phyloP scores from a whole-genome alignment of 768 basidiomycete species.

The Lactifluus pinguis region DNA sequence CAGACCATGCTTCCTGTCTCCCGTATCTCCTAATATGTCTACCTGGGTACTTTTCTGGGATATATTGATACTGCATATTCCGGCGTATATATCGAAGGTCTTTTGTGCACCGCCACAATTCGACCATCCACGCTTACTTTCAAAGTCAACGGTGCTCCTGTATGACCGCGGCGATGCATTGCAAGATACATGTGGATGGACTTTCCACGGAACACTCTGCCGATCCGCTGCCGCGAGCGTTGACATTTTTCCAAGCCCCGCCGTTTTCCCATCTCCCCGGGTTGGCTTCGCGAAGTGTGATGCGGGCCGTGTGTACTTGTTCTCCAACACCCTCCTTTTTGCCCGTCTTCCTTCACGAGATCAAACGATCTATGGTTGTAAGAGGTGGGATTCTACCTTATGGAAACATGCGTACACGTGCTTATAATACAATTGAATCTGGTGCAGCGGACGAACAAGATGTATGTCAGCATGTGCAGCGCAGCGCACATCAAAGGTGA shows the following conservation, averaged over 20 bases:
- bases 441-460: neutral
- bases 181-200: neutral
- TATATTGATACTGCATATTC: neutral
- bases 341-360: neutral
- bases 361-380: neutral
- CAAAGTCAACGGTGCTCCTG: neutral
- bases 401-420: neutral
- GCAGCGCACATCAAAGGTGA: neutral
- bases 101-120: neutral
- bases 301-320: neutral
- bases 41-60: neutral
- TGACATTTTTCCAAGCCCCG: neutral
- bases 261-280: neutral
- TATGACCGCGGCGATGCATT: neutral
- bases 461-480: neutral
- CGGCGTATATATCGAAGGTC: neutral
- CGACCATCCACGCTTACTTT: neutral
- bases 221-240: neutral
- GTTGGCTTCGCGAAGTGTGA: constrained; percentile 9
- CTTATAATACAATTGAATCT: constrained; percentile 11
- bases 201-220: no score
- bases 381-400: neutral
- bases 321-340: neutral
- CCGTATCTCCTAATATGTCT: neutral
- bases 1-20: neutral